Percentiles rank a stretch among this genome's conserved stretches.
phyloP scores from a whole-genome alignment of 1,284 basidiomycete genomes.

The Mycena citricolor region DNA sequence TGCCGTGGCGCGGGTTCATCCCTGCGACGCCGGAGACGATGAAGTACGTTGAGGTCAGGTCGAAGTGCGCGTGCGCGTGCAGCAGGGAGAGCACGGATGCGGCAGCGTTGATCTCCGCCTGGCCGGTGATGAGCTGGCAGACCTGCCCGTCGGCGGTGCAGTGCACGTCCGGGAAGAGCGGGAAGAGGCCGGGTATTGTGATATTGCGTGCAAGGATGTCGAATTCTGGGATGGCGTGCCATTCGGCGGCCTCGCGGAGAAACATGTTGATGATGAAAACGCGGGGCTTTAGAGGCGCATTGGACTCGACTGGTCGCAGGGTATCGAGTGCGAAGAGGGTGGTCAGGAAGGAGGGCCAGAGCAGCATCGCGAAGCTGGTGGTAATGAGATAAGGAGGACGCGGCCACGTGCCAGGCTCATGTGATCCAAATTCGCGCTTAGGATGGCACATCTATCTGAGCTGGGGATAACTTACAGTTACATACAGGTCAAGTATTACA shows the following conservation, averaged over 20 bases:
- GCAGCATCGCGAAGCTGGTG: too few species aligned
- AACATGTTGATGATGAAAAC: constrained; percentile 17
- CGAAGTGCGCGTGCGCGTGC: constrained; percentile 11
- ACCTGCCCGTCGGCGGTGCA: constrained; percentile 18
- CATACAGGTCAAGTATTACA: too few species aligned
- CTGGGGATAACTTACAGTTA: too few species aligned
- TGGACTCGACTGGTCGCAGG: too few species aligned
- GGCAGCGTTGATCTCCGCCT: constrained; percentile 21
- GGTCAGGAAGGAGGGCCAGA: too few species aligned
- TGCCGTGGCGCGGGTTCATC: constrained; percentile 11
- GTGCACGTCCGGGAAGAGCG: constrained; percentile 18
- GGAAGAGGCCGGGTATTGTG: constrained; percentile 18
- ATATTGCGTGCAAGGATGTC: constrained; percentile 19
- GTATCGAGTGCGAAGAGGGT: too few species aligned
- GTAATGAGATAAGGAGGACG: too few species aligned
- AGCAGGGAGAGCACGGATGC: constrained; percentile 16
- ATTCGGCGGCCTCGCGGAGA: constrained; percentile 11
- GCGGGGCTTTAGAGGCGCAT: too few species aligned
- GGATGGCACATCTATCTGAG: too few species aligned
- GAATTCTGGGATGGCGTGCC: constrained; percentile 19
- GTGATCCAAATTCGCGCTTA: too few species aligned
- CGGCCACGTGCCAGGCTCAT: too few species aligned
- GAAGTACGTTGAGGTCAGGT: constrained; percentile 19
- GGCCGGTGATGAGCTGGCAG: constrained; percentile 17
- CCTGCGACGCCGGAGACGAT: constrained; percentile 15